Evolutionary conservation across 2,329 filamentous ascomycete species (phyloP), one percentile per base, ranked within the genome.

Genomic region (Verticillium nonalfalfae): DNA sequence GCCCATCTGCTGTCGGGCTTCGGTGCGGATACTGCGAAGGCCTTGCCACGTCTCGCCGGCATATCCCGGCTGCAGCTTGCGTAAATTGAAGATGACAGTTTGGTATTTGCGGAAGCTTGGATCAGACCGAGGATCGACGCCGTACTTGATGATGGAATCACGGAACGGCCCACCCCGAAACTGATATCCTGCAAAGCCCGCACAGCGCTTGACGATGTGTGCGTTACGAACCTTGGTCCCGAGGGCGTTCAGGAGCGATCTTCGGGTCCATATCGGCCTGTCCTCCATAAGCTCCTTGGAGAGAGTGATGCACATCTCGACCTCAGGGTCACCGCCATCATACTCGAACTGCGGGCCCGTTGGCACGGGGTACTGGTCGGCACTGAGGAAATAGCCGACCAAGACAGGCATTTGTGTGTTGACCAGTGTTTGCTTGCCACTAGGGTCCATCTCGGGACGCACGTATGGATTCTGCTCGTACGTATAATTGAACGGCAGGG

Each of bases 161-260:
- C 92, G 85, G 90, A 92, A 99, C 0, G 95, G 93, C 0, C 95
- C 95, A 26, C 90, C 92, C 62, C 90, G 89, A 80, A 98, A 97
- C 75, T 93, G 91, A 76, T 97, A 99, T 9, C 90, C 93, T 4
- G 91, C 87, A 68, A 95, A 94, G 65, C 92, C 90, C 59, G 93
- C 84, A 56, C 90, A 90, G 70, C 89, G 84, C 68, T 91, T 90
- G 63, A 97, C 74, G 52, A 83, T 75, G 62, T 83, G 83, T 72
- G 80, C 85, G 63, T 81, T 79, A 54, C 78, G 79, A 33, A 79
- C 77, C 57, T 76, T 77, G 57, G 76, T 76, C 2, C 75, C 77
- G 35, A 97, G 80, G 59, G 84, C 82, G 74, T 97, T 97, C 68
- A 89, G 82, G 14, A 97, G 81, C 2, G 89, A 90, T 21, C 94